Conservation (phyloP, 495 filamentous ascomycete genomes). For the Neurospora tetraspora region DNA sequence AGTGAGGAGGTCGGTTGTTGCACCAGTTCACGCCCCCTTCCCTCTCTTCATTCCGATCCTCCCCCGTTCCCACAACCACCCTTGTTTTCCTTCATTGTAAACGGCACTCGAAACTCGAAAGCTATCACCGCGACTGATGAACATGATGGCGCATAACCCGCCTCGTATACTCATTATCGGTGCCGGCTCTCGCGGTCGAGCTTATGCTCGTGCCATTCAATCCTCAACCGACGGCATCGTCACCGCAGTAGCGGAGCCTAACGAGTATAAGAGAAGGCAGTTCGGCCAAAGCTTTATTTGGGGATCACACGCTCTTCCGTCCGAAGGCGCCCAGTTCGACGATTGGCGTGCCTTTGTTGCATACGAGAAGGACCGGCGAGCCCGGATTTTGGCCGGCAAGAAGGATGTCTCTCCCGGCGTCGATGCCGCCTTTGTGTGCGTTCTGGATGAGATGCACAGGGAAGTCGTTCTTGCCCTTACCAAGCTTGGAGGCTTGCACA, state of each 20-base stretch:
- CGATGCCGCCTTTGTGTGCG: constrained; percentile 80
- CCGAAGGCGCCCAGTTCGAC: constrained; percentile 51
- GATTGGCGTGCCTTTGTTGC: constrained; percentile 65
- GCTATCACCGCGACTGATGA: not conserved
- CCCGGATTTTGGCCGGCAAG: constrained; percentile 26
- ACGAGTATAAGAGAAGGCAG: constrained; percentile 59
- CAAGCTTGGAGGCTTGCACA: constrained; percentile 55
- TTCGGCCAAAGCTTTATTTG: constrained; percentile 64
- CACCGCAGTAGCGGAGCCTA: constrained; percentile 73
- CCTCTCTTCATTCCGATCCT: not conserved
- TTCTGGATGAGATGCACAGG: constrained; percentile 77
- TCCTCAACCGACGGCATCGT: constrained; percentile 53
- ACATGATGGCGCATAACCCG: constrained; percentile 24
- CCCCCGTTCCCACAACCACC: not conserved
- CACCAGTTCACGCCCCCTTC: not conserved
- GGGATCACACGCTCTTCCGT: constrained; percentile 29
- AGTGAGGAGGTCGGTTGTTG: not conserved
- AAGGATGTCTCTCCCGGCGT: constrained; percentile 42
- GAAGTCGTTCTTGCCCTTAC: constrained; percentile 65
- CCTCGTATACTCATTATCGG: constrained; percentile 73
- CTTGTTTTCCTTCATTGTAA: constrained; percentile 33
- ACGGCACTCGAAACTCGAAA: constrained; percentile 24
- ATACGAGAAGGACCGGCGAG: constrained; percentile 51
- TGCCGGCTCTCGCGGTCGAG: constrained; percentile 71
- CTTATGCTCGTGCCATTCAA: constrained; percentile 60